These are phyloP conservation scores for Heterobasidion annosum DNA, from an alignment of 1,284 basidiomycete genomes.

Conservation along the genomic window DNA sequence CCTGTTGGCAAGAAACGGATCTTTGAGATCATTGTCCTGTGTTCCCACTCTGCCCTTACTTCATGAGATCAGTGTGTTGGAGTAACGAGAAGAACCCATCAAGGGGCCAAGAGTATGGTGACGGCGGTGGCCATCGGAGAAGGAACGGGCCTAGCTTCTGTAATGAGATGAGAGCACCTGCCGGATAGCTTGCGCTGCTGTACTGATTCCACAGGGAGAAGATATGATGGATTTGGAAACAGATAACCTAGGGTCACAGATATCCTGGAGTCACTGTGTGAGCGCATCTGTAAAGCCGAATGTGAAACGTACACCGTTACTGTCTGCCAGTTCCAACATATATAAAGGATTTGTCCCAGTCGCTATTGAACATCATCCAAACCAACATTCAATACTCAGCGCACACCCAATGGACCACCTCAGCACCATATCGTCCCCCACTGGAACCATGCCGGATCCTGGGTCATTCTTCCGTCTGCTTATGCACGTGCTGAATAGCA, in stretches of 20 bases:
- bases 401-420: slow-evolving; percentile 15
- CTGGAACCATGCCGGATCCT: neutral
- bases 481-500: slow-evolving; percentile 10
- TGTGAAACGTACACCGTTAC: neutral
- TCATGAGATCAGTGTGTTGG: neutral
- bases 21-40: neutral
- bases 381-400: neutral
- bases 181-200: neutral
- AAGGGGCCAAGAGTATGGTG: neutral
- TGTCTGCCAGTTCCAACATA: too few species aligned
- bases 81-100: neutral
- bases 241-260: neutral
- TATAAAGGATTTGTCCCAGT: neutral
- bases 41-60: neutral
- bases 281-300: neutral
- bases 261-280: neutral
- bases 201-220: neutral
- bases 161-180: neutral
- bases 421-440: slow-evolving; percentile 17
- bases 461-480: slow-evolving; percentile 17
- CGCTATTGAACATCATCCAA: neutral
- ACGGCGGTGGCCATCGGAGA: neutral
- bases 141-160: neutral
- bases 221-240: neutral
- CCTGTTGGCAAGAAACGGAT: neutral